Base-by-base conservation (phyloP, 1,284 basidiomycete species). In the Entoloma clypeatum region DNA sequence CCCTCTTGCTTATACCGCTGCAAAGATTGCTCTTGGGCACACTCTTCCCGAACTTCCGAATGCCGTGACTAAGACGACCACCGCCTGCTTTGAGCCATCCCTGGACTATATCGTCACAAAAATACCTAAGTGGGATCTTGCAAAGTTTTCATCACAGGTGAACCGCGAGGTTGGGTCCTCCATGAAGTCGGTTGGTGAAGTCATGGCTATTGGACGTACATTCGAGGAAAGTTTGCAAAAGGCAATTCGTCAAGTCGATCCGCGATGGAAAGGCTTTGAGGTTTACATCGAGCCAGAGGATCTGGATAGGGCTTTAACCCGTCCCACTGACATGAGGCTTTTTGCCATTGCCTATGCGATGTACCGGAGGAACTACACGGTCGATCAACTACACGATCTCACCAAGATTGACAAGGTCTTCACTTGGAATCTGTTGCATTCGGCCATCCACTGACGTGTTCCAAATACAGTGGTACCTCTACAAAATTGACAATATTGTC, bases 101-200 rank as follows among this genome's bases (percentile, higher is more conserved):
- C 76, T 99, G 38, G 96, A 99, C 68, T 99, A 99, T 69, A 96
- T 99, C 59, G 95, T 99, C 50, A 98, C 93, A 44, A 99, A 99
- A 73, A 99, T 99, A 55, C 96, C 96, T 54, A 98, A 98, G 68
- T 99, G 96, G 94, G 96, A 99, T 68, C 72, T 99, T 48, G 92
- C 93, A 54, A 99, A 99, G 70, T 98, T 99, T 76, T 86, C 83
- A 13, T 68, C 73, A 2, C 93, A 97, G 60, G 96, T 99, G 45
- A 87, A 96, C 63, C 86, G 95, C 46, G 85, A 93, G 60, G 84
- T 99, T 39, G 95, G 96, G 26, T 98, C 94, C 2, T 81, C 92
- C 18, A 99, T 99, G 96, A 99, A 99, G 70, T 94, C 91, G 17
- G 96, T 99, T 45, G 96, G 96, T 48, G 96, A 99, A 65, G 95